Base-by-base conservation (phyloP, 345 rosid species). In the Acer campestre region DNA sequence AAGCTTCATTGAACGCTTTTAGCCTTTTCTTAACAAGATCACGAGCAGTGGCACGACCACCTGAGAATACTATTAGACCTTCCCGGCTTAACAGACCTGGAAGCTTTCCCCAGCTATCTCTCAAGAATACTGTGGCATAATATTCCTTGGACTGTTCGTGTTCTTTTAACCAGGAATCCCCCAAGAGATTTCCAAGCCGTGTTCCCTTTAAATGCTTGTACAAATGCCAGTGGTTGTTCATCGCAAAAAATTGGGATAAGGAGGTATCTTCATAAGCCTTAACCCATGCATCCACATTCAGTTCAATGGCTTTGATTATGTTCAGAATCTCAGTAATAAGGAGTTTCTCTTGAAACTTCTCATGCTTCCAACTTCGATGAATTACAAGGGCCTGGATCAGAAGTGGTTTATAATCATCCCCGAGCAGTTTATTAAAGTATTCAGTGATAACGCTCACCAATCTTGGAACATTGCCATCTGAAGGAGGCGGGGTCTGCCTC, bases 11-110 rank as follows among this genome's bases (percentile, higher is more conserved):
- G 81, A 96, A 96, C 11, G 86, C 84, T 79, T 91, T 94, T 61
- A 96, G 78, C 79, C 97, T 88, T 89, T 91, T 92, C 91, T 96
- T 96, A 68, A 96, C 99, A 69, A 96, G 98, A 85, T 96, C 98
- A 72, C 99, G 99, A 67, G 99, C 98, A 74, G 98, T 94, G 56
- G 98, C 99, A 77, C 98, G 98, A 68, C 99, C 98, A 20, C 98
- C 99, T 1, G 99, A 96, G 90, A 96, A 94, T 44, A 92, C 85
- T 79, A 96, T 93, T 51, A 96, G 90, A 42, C 99, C 98, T 89
- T 96, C 99, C 71, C 98, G 77, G 80, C 99, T 96, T 83, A 96
- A 87, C 71, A 94, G 98, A 68, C 85, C 85, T 0, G 98, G 98
- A 72, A 94, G 97, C 87, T 89, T 90, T 14, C 92, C 95, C 99